Percentiles rank a stretch among this genome's conserved stretches.
phyloP scores from a whole-genome alignment of 495 filamentous ascomycete species.

The Thermothielavioides terrestris region DNA sequence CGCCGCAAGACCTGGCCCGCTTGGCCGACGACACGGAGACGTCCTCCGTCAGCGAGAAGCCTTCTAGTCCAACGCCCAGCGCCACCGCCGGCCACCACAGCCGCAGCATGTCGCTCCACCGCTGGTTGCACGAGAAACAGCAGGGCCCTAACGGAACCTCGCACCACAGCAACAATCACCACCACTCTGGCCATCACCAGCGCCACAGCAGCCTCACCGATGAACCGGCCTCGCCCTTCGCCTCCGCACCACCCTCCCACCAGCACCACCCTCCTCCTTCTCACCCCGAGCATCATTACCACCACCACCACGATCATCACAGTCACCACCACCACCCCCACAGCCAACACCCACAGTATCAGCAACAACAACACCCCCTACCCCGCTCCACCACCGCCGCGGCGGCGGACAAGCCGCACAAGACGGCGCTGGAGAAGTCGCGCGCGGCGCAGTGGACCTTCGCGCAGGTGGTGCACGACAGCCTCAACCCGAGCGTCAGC shows the following conservation, averaged over 20 bases:
- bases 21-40: conserved; percentile 28
- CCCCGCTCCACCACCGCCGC: conserved; percentile 2
- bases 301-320: not conserved
- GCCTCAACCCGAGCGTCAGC: conserved; percentile 70
- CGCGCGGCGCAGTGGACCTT: conserved; percentile 77
- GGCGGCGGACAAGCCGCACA: conserved; percentile 23
- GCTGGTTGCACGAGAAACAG: conserved; percentile 42
- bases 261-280: not conserved
- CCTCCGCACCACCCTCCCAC: not conserved
- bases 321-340: not conserved
- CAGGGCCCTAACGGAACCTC: conserved; percentile 2
- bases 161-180: conserved; percentile 11
- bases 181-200: not conserved
- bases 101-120: conserved; percentile 40
- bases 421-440: conserved; percentile 50
- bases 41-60: conserved; percentile 30
- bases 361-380: not conserved
- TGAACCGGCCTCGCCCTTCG: not conserved
- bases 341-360: not conserved
- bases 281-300: not conserved
- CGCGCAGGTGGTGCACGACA: conserved; percentile 69
- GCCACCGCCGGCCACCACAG: conserved; percentile 6
- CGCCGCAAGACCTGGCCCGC: conserved; percentile 39
- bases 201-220: conserved; percentile 15
- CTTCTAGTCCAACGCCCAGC: conserved; percentile 3